These are phyloP conservation scores for Fusarium floridanum DNA, from an alignment of 2,329 filamentous ascomycete species.

Conservation along the genomic window DNA sequence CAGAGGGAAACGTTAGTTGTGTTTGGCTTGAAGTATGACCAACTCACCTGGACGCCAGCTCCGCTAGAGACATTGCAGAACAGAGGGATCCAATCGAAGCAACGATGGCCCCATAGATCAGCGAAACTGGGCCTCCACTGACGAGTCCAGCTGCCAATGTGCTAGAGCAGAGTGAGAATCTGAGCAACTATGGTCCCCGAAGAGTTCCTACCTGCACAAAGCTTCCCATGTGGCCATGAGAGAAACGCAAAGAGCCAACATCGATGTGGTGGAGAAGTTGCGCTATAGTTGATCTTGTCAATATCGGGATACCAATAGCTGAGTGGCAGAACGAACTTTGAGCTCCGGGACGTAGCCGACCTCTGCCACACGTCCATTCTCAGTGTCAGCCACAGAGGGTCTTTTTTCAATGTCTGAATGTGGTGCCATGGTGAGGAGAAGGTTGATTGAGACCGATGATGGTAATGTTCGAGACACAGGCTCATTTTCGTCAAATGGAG, in stretches of 20 bases:
- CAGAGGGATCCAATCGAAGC: constrained; percentile 29
- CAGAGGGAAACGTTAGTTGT: not conserved
- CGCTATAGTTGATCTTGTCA: too few species aligned
- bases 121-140: constrained; percentile 28
- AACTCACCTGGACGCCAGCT: constrained; percentile 32
- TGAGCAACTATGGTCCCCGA: too few species aligned
- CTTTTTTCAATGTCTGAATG: constrained; percentile 7
- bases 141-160: constrained; percentile 32
- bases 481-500: too few species aligned
- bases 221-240: constrained; percentile 41
- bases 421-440: not conserved
- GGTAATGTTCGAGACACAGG: not conserved
- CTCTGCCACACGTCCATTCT: not conserved
- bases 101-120: constrained; percentile 29
- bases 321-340: not conserved
- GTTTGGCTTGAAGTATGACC: not conserved
- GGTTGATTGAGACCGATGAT: not conserved
- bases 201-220: constrained; percentile 22
- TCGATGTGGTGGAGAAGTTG: constrained; percentile 29
- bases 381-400: not conserved
- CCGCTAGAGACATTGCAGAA: constrained; percentile 36
- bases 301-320: too few species aligned
- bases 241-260: constrained; percentile 24
- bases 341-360: constrained; percentile 1
- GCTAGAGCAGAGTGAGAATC: not conserved